These are phyloP conservation scores for Cladosporium velox DNA, from an alignment of 2,329 filamentous ascomycete species.

Conservation along the genomic window DNA sequence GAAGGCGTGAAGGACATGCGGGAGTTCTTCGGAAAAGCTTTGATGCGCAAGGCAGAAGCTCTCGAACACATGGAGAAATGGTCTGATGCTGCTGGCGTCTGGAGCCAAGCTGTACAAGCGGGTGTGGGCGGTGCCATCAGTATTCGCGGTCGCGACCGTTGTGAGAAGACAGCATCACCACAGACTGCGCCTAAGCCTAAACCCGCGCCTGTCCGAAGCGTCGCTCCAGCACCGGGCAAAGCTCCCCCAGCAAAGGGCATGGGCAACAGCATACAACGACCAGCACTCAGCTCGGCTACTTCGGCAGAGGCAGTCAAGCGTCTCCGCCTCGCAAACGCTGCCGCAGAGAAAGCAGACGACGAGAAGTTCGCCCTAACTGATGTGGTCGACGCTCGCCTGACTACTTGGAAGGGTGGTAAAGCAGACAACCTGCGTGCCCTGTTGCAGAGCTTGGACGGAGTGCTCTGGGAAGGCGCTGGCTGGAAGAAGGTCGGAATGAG, in stretches of 20 bases:
- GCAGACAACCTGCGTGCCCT: constrained; percentile 88
- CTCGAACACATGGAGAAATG: constrained; percentile 95
- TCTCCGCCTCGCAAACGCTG: constrained; percentile 79
- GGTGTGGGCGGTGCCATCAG: constrained; percentile 84
- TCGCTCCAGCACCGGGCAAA: constrained; percentile 20
- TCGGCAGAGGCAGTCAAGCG: constrained; percentile 74
- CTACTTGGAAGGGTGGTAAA: constrained; percentile 86
- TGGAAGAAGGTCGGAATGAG: constrained; percentile 98
- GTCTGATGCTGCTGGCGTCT: constrained; percentile 76
- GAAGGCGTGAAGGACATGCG: constrained; percentile 77
- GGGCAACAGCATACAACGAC: constrained; percentile 32
- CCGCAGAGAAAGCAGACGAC: constrained; percentile 82
- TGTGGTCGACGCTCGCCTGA: constrained; percentile 76
- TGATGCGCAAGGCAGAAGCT: constrained; percentile 93
- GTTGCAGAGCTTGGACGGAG: constrained; percentile 79
- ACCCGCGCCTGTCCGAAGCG: constrained; percentile 16
- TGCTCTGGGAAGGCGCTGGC: constrained; percentile 87
- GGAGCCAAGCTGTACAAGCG: constrained; percentile 79
- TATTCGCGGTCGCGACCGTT: constrained; percentile 82
- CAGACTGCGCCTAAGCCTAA: constrained; percentile 46
- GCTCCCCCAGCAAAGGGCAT: constrained; percentile 27
- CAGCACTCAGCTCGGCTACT: constrained; percentile 37
- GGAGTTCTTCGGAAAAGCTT: constrained; percentile 88
- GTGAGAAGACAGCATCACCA: constrained; percentile 73
- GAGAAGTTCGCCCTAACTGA: constrained; percentile 91